Conservation (phyloP, 495 filamentous ascomycete species). For the Collariella sp. region DNA sequence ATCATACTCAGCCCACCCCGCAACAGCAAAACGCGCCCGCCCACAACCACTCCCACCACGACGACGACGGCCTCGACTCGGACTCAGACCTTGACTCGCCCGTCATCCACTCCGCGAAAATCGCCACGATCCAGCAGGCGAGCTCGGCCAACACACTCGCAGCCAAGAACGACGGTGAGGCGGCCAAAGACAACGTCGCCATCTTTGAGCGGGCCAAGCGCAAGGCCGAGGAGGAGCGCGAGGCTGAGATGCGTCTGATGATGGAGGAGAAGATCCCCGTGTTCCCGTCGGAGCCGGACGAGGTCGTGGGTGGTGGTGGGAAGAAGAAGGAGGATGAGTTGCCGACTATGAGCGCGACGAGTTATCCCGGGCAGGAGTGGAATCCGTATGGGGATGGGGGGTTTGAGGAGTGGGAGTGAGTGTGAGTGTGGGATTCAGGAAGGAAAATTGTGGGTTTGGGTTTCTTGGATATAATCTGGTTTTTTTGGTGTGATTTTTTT, state of each 20-base stretch:
- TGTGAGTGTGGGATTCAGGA: neutral
- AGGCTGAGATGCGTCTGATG: slow-evolving; percentile 19
- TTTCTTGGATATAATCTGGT: too few species aligned
- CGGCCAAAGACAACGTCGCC: slow-evolving; percentile 22
- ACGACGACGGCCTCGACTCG: neutral
- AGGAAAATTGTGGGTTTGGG: neutral
- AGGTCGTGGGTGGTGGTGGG: slow-evolving; percentile 19
- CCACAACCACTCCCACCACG: neutral
- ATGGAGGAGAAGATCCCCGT: slow-evolving; percentile 48
- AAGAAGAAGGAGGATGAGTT: slow-evolving; percentile 41
- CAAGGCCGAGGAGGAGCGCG: slow-evolving; percentile 15
- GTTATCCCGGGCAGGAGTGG: slow-evolving; percentile 81
- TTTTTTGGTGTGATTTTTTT: neutral
- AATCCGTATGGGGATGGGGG: slow-evolving; percentile 45
- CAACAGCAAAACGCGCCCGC: slow-evolving; percentile 1
- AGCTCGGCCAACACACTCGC: slow-evolving; percentile 5
- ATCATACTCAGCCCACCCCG: neutral
- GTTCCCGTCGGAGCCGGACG: slow-evolving; percentile 12
- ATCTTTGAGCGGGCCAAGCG: slow-evolving; percentile 31
- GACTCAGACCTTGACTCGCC: slow-evolving; percentile 13
- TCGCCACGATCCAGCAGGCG: slow-evolving; percentile 12
- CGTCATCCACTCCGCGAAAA: slow-evolving; percentile 9
- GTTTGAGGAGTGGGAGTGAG: slow-evolving; percentile 16
- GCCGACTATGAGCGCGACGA: slow-evolving; percentile 66
- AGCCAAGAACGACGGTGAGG: slow-evolving; percentile 9